These are phyloP conservation scores for Thelonectria discophora DNA, from an alignment of 2,329 filamentous ascomycete species.

Conservation along the genomic window DNA sequence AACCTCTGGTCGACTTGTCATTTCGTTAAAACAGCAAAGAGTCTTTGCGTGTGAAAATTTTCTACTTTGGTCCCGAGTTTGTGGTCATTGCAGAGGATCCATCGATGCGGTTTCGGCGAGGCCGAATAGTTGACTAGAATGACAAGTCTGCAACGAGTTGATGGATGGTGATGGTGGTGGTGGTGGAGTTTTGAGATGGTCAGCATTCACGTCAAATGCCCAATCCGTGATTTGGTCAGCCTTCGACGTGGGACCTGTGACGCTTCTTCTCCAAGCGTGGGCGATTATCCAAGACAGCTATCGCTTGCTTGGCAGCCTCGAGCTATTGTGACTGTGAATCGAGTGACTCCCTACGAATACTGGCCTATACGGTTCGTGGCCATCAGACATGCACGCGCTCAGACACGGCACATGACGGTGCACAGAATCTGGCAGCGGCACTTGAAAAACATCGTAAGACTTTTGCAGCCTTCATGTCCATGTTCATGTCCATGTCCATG, in stretches of 20 bases:
- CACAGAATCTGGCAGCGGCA: slow-evolving; percentile 18
- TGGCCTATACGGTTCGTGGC: slow-evolving; percentile 1
- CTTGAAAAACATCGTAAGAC: slow-evolving; percentile 2
- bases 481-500: too few relatives aligned
- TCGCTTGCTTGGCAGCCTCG: not conserved
- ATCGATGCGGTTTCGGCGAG: slow-evolving; percentile 6
- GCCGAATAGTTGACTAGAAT: slow-evolving; percentile 5
- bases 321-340: too few relatives aligned
- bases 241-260: slow-evolving; percentile 22
- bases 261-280: not conserved
- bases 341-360: too few relatives aligned
- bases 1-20: not conserved
- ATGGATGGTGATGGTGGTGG: not conserved
- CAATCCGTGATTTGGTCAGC: slow-evolving; percentile 9
- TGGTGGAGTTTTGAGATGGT: slow-evolving; percentile 10
- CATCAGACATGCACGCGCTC: slow-evolving; percentile 10
- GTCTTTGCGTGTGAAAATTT: not conserved
- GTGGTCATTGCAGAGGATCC: slow-evolving; percentile 3
- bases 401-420: slow-evolving; percentile 26
- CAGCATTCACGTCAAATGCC: slow-evolving; percentile 9
- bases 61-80: not conserved
- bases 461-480: slow-evolving; percentile 6
- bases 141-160: not conserved
- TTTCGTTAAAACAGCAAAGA: slow-evolving; percentile 2
- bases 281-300: not conserved